These are phyloP conservation scores for Jaapia argillacea DNA, from an alignment of 768 basidiomycete species.

Conservation along the genomic window DNA sequence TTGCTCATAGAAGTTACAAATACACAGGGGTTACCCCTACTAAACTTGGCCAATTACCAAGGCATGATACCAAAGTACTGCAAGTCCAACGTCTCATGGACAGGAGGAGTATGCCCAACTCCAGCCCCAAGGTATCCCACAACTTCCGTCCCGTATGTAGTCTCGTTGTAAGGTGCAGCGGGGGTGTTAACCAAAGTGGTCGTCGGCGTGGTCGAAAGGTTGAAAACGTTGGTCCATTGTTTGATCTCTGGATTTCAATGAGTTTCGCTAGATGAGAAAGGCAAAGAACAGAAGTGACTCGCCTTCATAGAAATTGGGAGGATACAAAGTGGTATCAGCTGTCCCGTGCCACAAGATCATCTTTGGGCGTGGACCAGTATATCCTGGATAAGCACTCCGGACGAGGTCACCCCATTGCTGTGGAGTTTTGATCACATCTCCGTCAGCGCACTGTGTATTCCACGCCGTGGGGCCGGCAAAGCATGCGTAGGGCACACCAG, in stretches of 20 bases:
- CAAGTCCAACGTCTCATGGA: slow-evolving; percentile 35
- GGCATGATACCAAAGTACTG: slow-evolving; percentile 29
- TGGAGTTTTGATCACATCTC: slow-evolving; percentile 31
- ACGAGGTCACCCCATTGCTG: slow-evolving; percentile 40
- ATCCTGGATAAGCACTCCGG: slow-evolving; percentile 38
- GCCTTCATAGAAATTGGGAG: slow-evolving; percentile 39
- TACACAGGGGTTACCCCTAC: too few relatives aligned
- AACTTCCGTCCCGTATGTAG: slow-evolving; percentile 38
- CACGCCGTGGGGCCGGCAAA: slow-evolving; percentile 36
- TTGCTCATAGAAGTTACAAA: too few relatives aligned
- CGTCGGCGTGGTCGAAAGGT: slow-evolving; percentile 29
- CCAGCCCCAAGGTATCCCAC: slow-evolving; percentile 38
- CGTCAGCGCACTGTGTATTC: slow-evolving; percentile 37
- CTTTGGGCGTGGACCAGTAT: slow-evolving; percentile 38
- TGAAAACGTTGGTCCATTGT: slow-evolving; percentile 48
- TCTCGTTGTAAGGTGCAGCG: slow-evolving; percentile 37
- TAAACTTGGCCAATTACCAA: too few relatives aligned
- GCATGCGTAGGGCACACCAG: slow-evolving; percentile 46
- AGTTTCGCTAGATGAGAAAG: too few relatives aligned
- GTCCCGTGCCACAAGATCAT: slow-evolving; percentile 50
- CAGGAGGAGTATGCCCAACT: slow-evolving; percentile 43
- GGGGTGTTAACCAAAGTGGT: slow-evolving; percentile 26
- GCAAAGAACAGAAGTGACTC: too few relatives aligned
- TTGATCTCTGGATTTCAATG: too few relatives aligned
- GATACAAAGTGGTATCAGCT: slow-evolving; percentile 37